Conservation (phyloP, 331 rosid genomes). For the Rosa hybrid region DNA sequence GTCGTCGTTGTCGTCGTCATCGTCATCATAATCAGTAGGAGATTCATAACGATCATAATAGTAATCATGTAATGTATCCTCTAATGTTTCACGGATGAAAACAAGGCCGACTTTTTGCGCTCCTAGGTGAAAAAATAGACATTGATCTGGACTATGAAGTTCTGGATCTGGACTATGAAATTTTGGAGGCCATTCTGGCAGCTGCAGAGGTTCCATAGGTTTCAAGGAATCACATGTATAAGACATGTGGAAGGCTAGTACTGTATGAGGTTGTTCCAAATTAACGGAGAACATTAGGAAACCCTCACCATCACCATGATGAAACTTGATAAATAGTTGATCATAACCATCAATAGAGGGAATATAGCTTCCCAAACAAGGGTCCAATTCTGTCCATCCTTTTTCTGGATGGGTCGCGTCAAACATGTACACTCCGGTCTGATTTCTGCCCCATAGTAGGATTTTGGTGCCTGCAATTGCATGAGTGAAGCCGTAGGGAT, state of each 20-base stretch:
- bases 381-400: neutral
- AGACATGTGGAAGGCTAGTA: neutral
- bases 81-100: neutral
- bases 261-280: too few species aligned
- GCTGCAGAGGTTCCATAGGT: neutral
- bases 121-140: neutral
- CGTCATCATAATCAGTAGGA: too few species aligned
- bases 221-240: neutral
- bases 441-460: too few species aligned
- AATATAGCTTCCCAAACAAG: neutral
- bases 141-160: neutral
- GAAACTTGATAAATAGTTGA: too few species aligned
- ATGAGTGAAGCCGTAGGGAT: too few species aligned
- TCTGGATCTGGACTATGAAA: neutral
- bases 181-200: neutral
- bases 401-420: neutral
- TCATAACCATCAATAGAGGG: neutral
- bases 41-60: too few species aligned
- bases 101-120: neutral
- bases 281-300: neutral
- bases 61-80: too few species aligned
- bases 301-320: neutral
- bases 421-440: too few species aligned
- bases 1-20: too few species aligned
- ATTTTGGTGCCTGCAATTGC: too few species aligned